Conservation (phyloP, 2,329 filamentous ascomycete genomes). For the Cytospora piceicola region DNA sequence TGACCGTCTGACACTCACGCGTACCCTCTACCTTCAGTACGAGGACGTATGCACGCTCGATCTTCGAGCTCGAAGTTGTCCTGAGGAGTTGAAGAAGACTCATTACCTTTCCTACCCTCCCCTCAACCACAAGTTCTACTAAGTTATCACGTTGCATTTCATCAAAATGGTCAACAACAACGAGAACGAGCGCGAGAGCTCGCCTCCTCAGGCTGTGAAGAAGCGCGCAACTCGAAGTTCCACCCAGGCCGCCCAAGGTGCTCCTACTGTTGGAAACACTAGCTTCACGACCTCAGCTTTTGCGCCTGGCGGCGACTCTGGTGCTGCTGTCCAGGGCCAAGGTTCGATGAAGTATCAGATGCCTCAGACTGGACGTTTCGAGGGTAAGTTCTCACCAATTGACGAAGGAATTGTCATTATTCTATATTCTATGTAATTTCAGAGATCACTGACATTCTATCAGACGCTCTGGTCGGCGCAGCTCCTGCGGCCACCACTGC, state of each 20-base stretch:
- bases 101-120: not conserved
- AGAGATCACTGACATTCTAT: not conserved
- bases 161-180: not conserved
- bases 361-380: not conserved
- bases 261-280: not conserved
- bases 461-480: not conserved
- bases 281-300: not conserved
- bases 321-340: not conserved
- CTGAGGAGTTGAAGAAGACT: not conserved
- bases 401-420: not conserved
- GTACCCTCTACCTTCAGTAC: not conserved
- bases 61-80: not conserved
- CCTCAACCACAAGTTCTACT: not conserved
- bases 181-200: not conserved
- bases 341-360: not conserved
- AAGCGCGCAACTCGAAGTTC: not conserved
- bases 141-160: not conserved
- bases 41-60: not conserved
- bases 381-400: not conserved
- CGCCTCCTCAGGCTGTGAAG: not conserved
- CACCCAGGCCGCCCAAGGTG: no score
- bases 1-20: not conserved
- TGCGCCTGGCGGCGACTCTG: not conserved
- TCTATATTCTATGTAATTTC: not conserved
- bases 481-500: not conserved